phyloP scores from a whole-genome alignment of 129 eudicot genomes.

The Gnaphalium uliginosum region DNA sequence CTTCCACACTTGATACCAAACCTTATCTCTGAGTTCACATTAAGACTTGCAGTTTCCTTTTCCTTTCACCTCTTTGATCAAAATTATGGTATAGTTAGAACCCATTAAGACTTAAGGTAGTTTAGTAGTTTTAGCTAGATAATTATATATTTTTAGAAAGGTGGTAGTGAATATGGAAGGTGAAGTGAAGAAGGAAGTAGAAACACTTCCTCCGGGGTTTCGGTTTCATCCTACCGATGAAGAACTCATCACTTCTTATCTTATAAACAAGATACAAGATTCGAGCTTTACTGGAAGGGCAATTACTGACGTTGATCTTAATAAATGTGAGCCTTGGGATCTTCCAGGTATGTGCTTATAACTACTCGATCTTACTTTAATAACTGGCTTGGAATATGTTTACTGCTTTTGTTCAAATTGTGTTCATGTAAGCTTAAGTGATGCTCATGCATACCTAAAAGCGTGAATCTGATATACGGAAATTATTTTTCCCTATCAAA shows the following conservation, averaged over 20 bases:
- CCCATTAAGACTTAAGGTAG: slow-evolving; percentile 7
- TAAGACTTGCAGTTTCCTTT: slow-evolving; percentile 30
- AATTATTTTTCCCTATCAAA: not conserved
- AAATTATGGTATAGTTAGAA: slow-evolving; percentile 21
- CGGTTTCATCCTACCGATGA: slow-evolving; percentile 57
- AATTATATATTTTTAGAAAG: slow-evolving; percentile 6
- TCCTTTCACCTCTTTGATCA: slow-evolving; percentile 37
- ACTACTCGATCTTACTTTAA: not conserved
- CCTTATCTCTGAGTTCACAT: slow-evolving; percentile 29
- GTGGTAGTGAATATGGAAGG: slow-evolving; percentile 35
- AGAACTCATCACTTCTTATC: slow-evolving; percentile 50
- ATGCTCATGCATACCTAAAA: not conserved
- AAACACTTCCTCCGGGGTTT: slow-evolving; percentile 53
- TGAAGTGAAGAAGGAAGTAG: slow-evolving; percentile 40
- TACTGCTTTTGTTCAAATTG: not conserved
- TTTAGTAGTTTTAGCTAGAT: slow-evolving; percentile 26
- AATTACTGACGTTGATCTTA: slow-evolving; percentile 53
- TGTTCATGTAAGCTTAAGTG: not conserved
- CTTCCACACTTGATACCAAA: slow-evolving; percentile 33
- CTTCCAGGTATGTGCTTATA: slow-evolving; percentile 45
- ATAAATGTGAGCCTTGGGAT: slow-evolving; percentile 57
- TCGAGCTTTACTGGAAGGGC: slow-evolving; percentile 47
- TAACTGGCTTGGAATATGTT: not conserved
- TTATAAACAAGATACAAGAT: slow-evolving; percentile 47
- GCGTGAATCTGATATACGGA: not conserved